phyloP scores from a whole-genome alignment of 148 eudicot species.

The Diospyros kaki region DNA sequence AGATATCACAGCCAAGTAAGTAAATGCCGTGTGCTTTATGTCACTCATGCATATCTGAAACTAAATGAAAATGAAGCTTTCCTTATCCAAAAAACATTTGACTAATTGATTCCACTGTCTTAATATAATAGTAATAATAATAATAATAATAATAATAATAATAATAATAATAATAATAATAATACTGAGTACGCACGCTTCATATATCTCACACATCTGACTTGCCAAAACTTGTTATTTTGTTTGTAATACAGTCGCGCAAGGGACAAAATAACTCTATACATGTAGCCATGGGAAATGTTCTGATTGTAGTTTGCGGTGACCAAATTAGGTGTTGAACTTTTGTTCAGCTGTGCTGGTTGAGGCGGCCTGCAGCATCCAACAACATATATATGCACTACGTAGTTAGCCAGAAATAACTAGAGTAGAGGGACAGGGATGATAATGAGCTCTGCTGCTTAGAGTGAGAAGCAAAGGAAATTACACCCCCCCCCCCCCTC shows the following conservation, averaged over 20 bases:
- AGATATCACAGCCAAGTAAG: not conserved
- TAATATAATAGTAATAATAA: no score
- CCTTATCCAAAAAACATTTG: constrained; percentile 12
- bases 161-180: no score
- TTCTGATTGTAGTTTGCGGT: constrained; percentile 12
- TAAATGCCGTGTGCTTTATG: constrained; percentile 3
- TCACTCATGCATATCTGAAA: constrained; percentile 13
- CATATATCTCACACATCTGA: constrained; percentile 1
- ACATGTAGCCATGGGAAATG: constrained; percentile 20
- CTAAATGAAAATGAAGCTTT: constrained; percentile 19
- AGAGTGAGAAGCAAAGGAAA: no score
- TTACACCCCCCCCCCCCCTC: no score
- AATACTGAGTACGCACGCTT: not conserved
- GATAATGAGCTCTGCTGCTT: no score
- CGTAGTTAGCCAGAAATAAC: no score
- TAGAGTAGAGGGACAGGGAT: no score
- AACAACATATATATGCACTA: not conserved
- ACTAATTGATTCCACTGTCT: constrained; percentile 9
- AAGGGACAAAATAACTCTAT: constrained; percentile 29
- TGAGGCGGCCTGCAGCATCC: constrained; percentile 46
- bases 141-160: no score
- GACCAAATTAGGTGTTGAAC: constrained; percentile 20
- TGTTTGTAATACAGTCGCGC: constrained; percentile 11
- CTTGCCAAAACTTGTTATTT: constrained; percentile 16
- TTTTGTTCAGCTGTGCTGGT: constrained; percentile 50